Base-by-base conservation (phyloP, 768 basidiomycete species). In the Russula dissimulans region DNA sequence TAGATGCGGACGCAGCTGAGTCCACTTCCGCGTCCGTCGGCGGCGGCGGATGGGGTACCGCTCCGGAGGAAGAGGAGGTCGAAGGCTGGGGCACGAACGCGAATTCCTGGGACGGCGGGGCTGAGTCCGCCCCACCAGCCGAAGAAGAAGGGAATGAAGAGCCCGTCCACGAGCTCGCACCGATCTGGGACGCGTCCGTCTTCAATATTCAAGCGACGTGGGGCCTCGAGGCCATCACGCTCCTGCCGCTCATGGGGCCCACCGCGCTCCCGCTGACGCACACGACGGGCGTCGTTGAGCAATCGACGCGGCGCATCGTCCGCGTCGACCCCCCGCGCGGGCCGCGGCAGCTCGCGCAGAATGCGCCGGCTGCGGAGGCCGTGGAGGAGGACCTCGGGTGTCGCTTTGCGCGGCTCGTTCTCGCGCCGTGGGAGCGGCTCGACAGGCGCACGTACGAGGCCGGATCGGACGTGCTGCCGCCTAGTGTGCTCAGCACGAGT, bases 281-380 rank as follows among this genome's bases (percentile, higher is more conserved):
- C 66, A 78, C 75, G 5, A 75, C 83, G 1, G 86, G 85, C 9
- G 71, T 87, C 50, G 81, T 87, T 54, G 88, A 90, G 71, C 77
- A 74, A 38, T 84, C 84, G 1, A 79, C 84, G 56, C 77, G 88
- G 11, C 77, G 79, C 36, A 73, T 90, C 68, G 75, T 77, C 56
- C 71, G 77, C 10, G 69, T 85, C 62, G 65, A 72, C 1, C 69
- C 73, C 9, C 80, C 80, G 3, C 69, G 73, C 14, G 14, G 62
- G 60, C 56, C 70, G 63, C 14, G 67, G 69, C 54, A 34, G 67
- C 65, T 44, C 10, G 34, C 58, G 36, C 54, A 50, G 44, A 62
- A 56, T 29, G 54, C 48, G 5, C 26, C 56, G 9, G 54, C 56
- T 0, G 66, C 65, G 48, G 71, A 69, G 43, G 67, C 67, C 3